A percentile compares a stretch with the other conserved stretches of the same genome.
Evolutionary conservation across 768 basidiomycete species (phyloP).

Genomic region (Russula sp.): DNA sequence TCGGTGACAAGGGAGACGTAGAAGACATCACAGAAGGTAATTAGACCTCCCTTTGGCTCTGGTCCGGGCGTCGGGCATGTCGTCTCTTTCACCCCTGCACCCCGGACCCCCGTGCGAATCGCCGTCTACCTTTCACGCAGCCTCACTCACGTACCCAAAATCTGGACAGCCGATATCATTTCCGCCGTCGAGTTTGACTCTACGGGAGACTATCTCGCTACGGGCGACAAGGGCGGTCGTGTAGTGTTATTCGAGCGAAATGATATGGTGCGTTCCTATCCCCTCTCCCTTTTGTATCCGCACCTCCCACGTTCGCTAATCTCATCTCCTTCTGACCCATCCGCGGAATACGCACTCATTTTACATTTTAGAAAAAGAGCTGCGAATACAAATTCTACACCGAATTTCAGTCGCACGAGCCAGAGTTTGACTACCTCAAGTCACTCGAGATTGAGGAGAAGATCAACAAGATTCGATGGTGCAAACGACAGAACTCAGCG

Average conservation of each 20-base stretch:
- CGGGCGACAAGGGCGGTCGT: conserved; percentile 98
- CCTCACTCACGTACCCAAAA: conserved; percentile 5
- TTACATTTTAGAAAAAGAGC: conserved; percentile 80
- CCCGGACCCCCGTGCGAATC: conserved; percentile 3
- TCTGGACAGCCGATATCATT: conserved; percentile 88
- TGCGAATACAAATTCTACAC: conserved; percentile 99
- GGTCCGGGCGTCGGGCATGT: conserved; percentile 11
- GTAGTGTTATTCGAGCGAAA: conserved; percentile 98
- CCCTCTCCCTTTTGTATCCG: neutral
- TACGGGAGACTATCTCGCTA: conserved; percentile 98
- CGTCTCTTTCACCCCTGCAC: conserved; percentile 5
- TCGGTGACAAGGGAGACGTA: conserved; percentile 99
- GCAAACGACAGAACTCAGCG: conserved; percentile 93
- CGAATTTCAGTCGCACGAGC: conserved; percentile 99
- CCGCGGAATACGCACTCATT: neutral
- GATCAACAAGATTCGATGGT: conserved; percentile 99
- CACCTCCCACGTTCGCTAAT: conserved; percentile 8
- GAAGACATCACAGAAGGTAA: conserved; percentile 99
- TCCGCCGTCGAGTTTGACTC: conserved; percentile 99
- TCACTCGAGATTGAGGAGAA: conserved; percentile 99
- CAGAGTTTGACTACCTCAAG: conserved; percentile 99
- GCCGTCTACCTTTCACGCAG: conserved; percentile 6
- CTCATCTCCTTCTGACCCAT: conserved; percentile 19
- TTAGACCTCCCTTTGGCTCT: conserved; percentile 23
- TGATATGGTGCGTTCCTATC: conserved; percentile 64